phyloP scores from a whole-genome alignment of 768 basidiomycete species.

The Boletus insuetus region DNA sequence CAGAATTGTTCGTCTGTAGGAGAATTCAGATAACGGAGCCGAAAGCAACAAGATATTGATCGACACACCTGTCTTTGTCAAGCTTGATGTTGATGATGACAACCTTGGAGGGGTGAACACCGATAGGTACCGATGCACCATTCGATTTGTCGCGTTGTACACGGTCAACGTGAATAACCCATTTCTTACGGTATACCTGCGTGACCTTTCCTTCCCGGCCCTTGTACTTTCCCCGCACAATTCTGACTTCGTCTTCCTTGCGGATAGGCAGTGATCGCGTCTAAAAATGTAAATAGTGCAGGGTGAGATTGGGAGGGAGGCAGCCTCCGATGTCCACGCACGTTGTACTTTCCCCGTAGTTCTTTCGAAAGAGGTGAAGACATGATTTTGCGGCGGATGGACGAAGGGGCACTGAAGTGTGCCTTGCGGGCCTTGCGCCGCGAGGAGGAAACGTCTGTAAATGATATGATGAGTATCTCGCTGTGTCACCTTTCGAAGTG shows the following conservation, averaged over 20 bases:
- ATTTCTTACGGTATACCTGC: conserved; percentile 98
- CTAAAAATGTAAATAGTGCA: conserved; percentile 37
- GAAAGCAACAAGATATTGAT: not conserved
- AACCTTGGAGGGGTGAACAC: conserved; percentile 95
- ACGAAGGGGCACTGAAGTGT: conserved; percentile 95
- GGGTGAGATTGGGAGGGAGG: not conserved
- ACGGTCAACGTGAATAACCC: conserved; percentile 98
- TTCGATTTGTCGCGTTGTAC: conserved; percentile 97
- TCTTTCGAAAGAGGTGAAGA: conserved; percentile 94
- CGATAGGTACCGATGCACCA: conserved; percentile 89
- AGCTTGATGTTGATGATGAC: conserved; percentile 91
- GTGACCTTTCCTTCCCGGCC: conserved; percentile 98
- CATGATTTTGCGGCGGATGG: conserved; percentile 96
- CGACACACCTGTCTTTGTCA: conserved; percentile 77
- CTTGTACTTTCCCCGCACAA: conserved; percentile 97
- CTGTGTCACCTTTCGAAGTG: conserved; percentile 10
- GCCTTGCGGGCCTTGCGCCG: conserved; percentile 98
- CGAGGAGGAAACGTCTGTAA: conserved; percentile 81
- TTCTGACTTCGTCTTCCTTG: conserved; percentile 97
- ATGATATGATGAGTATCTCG: conserved; percentile 33
- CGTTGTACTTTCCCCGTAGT: conserved; percentile 87
- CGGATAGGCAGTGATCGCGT: conserved; percentile 90
- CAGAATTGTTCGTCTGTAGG: conserved; percentile 71
- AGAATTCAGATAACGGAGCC: conserved; percentile 5
- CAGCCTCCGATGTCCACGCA: conserved; percentile 38